Percentiles rank a stretch among this genome's conserved stretches.
Conservation (phyloP, 768 basidiomycete species). For the Pleurotus pulmonarius region DNA sequence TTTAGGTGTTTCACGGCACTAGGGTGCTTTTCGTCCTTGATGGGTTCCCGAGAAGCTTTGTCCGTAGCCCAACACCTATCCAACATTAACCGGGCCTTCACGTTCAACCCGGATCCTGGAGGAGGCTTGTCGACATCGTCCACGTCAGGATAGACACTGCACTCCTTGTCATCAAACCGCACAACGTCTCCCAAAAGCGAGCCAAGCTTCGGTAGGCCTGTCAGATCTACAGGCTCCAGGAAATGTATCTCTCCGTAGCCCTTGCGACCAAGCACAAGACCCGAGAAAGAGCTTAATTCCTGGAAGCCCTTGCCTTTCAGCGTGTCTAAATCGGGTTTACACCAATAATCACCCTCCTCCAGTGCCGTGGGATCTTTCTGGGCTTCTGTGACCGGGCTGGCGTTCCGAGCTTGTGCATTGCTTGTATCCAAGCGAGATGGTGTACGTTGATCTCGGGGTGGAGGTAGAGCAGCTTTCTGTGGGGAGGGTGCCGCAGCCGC, state of each 20-base stretch:
- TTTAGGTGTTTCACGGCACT: conserved; percentile 69
- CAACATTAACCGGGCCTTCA: conserved; percentile 73
- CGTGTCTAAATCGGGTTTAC: conserved; percentile 71
- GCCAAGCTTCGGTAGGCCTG: conserved; percentile 73
- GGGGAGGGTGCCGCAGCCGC: conserved; percentile 36
- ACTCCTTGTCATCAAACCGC: conserved; percentile 87
- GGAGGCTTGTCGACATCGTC: conserved; percentile 83
- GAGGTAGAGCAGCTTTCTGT: conserved; percentile 22
- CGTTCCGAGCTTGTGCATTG: conserved; percentile 20
- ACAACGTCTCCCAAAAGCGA: conserved; percentile 85
- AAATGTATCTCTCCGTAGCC: conserved; percentile 90
- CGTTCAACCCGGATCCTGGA: conserved; percentile 85
- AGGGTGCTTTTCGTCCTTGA: conserved; percentile 79
- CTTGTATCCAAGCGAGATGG: conserved; percentile 34
- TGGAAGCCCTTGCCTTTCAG: conserved; percentile 71
- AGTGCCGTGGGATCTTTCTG: conserved; percentile 34
- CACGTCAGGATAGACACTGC: conserved; percentile 89
- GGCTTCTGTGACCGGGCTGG: conserved; percentile 17
- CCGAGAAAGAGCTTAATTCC: conserved; percentile 68
- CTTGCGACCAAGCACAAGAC: conserved; percentile 84
- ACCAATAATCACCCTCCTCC: conserved; percentile 89
- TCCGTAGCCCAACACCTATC: conserved; percentile 85
- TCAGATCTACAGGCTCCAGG: conserved; percentile 80
- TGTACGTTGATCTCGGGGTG: conserved; percentile 19
- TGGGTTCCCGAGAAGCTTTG: conserved; percentile 85